Conservation (phyloP, 768 basidiomycete species). For the Suillus alpinus region DNA sequence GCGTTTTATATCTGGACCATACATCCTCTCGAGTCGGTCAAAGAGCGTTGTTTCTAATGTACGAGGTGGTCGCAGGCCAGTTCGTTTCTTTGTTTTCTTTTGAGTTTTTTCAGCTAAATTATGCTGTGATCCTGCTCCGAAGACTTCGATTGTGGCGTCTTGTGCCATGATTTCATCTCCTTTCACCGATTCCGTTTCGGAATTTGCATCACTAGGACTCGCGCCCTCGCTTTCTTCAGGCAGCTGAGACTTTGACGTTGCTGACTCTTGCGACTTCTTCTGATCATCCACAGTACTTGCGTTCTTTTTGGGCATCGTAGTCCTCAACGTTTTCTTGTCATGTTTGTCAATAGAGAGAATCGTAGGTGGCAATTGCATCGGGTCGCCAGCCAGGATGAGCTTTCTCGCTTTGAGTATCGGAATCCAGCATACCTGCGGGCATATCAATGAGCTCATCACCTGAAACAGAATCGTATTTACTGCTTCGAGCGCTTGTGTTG, state of each 20-base stretch:
- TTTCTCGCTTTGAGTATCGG: conserved; percentile 92
- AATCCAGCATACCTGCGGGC: conserved; percentile 68
- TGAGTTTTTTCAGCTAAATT: neutral
- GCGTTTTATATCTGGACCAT: conserved; percentile 77
- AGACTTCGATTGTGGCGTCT: conserved; percentile 11
- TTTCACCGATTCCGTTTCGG: conserved; percentile 17
- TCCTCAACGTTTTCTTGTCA: conserved; percentile 29
- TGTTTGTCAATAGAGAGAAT: conserved; percentile 64
- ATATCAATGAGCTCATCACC: neutral
- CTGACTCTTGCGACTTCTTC: conserved; percentile 1
- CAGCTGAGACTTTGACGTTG: conserved; percentile 4
- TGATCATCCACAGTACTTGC: conserved; percentile 5
- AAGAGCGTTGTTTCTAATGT: conserved; percentile 90
- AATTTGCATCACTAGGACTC: conserved; percentile 6
- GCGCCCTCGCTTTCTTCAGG: conserved; percentile 1
- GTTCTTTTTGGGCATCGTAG: neutral
- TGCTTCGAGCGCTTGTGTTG: conserved; percentile 94
- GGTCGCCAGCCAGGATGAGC: conserved; percentile 89
- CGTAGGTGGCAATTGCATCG: conserved; percentile 94
- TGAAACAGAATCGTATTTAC: conserved; percentile 35
- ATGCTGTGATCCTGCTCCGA: conserved; percentile 1
- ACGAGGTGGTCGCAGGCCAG: conserved; percentile 52
- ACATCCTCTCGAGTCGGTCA: conserved; percentile 86
- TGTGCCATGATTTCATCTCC: conserved; percentile 21
- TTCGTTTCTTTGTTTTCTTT: conserved; percentile 12